Percentiles rank a stretch among this genome's conserved stretches.
These are phyloP conservation scores for Phaeomoniella chlamydospora DNA, from an alignment of 2,329 filamentous ascomycete genomes.

Conservation along the genomic window DNA sequence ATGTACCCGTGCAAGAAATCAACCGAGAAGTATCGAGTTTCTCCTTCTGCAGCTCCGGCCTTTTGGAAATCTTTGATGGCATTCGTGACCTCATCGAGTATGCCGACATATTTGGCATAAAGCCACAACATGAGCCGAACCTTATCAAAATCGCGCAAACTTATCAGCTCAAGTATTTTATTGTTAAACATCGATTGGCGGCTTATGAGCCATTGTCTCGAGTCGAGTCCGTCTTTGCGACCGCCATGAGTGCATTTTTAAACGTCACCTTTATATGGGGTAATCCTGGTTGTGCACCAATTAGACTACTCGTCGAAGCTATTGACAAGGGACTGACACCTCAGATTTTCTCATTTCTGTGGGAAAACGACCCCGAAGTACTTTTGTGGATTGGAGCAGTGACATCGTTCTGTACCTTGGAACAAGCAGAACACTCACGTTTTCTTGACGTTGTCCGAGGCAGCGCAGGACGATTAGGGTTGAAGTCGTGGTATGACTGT, in stretches of 20 bases:
- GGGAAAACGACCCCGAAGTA: background rate
- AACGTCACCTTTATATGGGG: background rate
- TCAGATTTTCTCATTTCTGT: background rate
- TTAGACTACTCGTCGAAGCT: background rate
- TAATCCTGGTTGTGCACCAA: background rate
- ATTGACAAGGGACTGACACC: background rate
- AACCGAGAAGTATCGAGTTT: background rate
- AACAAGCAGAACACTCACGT: background rate
- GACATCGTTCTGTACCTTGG: background rate
- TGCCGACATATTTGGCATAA: background rate
- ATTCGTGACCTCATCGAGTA: background rate
- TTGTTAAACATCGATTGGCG: background rate
- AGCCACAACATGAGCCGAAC: background rate
- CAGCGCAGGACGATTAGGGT: background rate
- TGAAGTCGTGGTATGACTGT: background rate
- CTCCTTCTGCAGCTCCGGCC: background rate
- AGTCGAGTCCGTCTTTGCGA: background rate
- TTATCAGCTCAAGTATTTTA: background rate
- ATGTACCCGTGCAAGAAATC: background rate
- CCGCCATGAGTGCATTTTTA: background rate
- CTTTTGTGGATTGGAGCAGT: background rate
- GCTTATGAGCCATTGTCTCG: background rate
- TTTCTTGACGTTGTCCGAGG: background rate
- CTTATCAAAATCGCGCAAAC: background rate
- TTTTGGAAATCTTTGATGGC: background rate